Base-by-base conservation (phyloP, 805 yeast species). In the Wickerhamomyces silvicola region DNA sequence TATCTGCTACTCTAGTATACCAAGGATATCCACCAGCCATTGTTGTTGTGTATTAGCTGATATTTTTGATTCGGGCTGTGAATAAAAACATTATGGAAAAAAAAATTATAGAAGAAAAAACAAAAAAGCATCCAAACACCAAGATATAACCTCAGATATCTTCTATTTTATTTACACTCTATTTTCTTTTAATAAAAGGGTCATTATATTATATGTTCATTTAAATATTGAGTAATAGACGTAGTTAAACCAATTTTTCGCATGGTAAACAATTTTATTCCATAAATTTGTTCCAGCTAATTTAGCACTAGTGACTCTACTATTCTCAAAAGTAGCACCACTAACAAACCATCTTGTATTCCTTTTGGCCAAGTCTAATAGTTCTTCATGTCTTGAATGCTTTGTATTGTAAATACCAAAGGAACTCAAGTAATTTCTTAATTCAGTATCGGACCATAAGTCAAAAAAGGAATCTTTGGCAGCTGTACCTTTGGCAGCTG, bases 1-100 rank as follows among this genome's bases (percentile, higher is more conserved):
- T 70, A 55, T 81, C 90, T 3, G 84, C 73, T 4, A 72, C 75
- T 55, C 74, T 78, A 2, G 81, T 75, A 54, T 81, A 81, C 90
- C 90, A 81, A 28, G 88, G 83, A 52, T 72, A 72, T 47, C 57
- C 60, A 20, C 48, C 48, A 16, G 74, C 57, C 75, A 69, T 69
- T 19, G 20, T 36, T 27, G 17, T 29, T 37, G 22, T n/a, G 10
- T 6, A 6, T 16, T 10, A 23, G n/a, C n/a, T 21, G 11, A 19
- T 23, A 8, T 24, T 24, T 24, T 16, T 7, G 16, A 26, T 22
- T 19, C 20, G 17, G 19, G 12, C 17, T 11, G n/a, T n/a, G 14
- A 16, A 26, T 23, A 17, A 31, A 15, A 30, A 16, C 12, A 10
- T 20, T 11, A n/a, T 24, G 5, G 8, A 10, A 12, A 24, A 16